phyloP scores from a whole-genome alignment of 371 early-diverging fungal species.

The Mortierella sp. region DNA sequence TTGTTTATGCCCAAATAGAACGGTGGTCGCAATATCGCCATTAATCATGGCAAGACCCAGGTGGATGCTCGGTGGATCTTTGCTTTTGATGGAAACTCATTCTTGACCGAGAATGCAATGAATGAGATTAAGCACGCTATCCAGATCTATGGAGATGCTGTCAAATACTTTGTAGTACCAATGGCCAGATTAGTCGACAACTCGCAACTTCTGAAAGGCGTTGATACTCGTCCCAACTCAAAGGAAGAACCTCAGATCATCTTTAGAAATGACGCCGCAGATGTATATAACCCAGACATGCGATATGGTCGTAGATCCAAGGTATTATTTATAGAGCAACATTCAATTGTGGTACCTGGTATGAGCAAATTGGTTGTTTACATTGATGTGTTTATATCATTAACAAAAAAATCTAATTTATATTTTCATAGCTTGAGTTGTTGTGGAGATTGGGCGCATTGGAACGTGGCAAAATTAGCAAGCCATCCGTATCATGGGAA shows the following conservation, averaged over 20 bases:
- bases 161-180: constrained; percentile 76
- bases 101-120: constrained; percentile 69
- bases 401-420: neutral
- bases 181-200: constrained; percentile 78
- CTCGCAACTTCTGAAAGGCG: constrained; percentile 63
- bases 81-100: constrained; percentile 81
- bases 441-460: constrained; percentile 76
- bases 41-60: constrained; percentile 68
- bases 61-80: constrained; percentile 74
- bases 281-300: constrained; percentile 76
- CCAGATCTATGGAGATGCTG: constrained; percentile 61
- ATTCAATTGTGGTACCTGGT: neutral
- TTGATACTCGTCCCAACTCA: constrained; percentile 71
- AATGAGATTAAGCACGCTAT: constrained; percentile 70
- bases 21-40: constrained; percentile 75
- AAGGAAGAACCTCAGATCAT: constrained; percentile 81
- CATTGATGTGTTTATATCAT: neutral
- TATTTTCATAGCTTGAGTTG: constrained; percentile 64
- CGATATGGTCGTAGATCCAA: constrained; percentile 80
- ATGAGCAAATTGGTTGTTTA: no score
- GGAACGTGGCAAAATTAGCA: constrained; percentile 66
- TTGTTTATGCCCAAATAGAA: constrained; percentile 58
- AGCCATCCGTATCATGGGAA: constrained; percentile 76
- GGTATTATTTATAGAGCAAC: constrained; percentile 48
- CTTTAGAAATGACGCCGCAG: constrained; percentile 70